phyloP scores from a whole-genome alignment of 768 basidiomycete species.

The Chalciporus sphaerocephalus region DNA sequence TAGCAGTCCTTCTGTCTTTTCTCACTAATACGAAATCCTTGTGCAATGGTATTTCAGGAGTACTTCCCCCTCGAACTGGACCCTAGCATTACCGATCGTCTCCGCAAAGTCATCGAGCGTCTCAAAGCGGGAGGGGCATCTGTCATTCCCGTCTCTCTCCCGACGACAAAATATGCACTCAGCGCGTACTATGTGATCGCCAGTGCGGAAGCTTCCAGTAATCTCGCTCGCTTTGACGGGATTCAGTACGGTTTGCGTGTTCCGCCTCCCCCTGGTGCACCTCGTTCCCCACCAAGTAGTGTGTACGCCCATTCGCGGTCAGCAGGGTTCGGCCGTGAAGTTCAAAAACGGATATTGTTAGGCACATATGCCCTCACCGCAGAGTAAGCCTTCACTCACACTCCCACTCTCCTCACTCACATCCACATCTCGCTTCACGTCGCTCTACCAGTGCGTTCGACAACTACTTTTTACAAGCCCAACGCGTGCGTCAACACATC shows the following conservation, averaged over 20 bases:
- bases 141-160: conserved; percentile 70
- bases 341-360: conserved; percentile 78
- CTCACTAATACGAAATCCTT: background rate
- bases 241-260: conserved; percentile 73
- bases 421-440: background rate
- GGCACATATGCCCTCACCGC: conserved; percentile 91
- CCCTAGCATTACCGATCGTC: conserved; percentile 37
- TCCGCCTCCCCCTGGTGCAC: conserved; percentile 37
- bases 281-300: conserved; percentile 46
- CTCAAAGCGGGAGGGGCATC: conserved; percentile 56
- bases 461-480: conserved; percentile 94
- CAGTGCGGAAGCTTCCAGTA: conserved; percentile 90
- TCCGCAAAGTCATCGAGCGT: conserved; percentile 42
- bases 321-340: conserved; percentile 76
- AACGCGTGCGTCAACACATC: conserved; percentile 69
- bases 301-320: conserved; percentile 68
- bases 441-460: conserved; percentile 81
- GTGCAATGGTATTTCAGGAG: conserved; percentile 41
- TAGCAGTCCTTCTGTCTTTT: background rate
- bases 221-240: conserved; percentile 86
- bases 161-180: conserved; percentile 64
- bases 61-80: conserved; percentile 75
- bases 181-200: conserved; percentile 97
- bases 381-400: conserved; percentile 57
- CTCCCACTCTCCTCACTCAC: background rate